Conservation (phyloP, 1,139 yeast genomes). For the Pneumocystis oryctolagi region DNA sequence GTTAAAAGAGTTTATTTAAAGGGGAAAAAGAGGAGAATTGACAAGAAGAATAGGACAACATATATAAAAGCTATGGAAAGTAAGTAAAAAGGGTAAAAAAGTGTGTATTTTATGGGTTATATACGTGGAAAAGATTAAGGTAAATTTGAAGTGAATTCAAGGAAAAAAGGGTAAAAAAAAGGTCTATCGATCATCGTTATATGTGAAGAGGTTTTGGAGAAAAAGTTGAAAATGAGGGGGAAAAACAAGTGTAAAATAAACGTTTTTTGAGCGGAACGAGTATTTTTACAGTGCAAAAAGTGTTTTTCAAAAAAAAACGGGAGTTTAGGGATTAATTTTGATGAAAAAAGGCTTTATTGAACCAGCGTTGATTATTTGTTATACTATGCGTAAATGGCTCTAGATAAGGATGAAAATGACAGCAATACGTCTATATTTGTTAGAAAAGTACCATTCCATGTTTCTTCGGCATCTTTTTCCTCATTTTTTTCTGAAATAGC, state of each 20-base stretch:
- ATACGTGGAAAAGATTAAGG: too few relatives aligned
- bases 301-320: too few relatives aligned
- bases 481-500: constrained; percentile 78
- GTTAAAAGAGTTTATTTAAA: not conserved
- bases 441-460: constrained; percentile 64
- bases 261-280: too few relatives aligned
- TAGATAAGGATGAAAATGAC: not conserved
- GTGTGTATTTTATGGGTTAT: too few relatives aligned
- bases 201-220: not conserved
- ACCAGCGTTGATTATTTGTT: not conserved
- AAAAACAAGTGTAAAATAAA: too few relatives aligned
- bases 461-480: constrained; percentile 50
- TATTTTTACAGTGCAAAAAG: too few relatives aligned
- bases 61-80: too few relatives aligned
- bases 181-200: too few relatives aligned
- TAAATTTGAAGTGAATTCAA: too few relatives aligned
- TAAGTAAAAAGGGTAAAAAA: too few relatives aligned
- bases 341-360: not conserved
- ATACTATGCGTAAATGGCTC: not conserved
- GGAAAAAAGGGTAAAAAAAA: too few relatives aligned
- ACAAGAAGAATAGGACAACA: not conserved
- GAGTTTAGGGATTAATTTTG: not conserved
- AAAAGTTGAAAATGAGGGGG: not conserved
- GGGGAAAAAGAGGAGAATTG: not conserved
- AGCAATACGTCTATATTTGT: constrained; percentile 43